phyloP scores from a whole-genome alignment of 257 asterid genomes.

The Penstemon davidsonii region DNA sequence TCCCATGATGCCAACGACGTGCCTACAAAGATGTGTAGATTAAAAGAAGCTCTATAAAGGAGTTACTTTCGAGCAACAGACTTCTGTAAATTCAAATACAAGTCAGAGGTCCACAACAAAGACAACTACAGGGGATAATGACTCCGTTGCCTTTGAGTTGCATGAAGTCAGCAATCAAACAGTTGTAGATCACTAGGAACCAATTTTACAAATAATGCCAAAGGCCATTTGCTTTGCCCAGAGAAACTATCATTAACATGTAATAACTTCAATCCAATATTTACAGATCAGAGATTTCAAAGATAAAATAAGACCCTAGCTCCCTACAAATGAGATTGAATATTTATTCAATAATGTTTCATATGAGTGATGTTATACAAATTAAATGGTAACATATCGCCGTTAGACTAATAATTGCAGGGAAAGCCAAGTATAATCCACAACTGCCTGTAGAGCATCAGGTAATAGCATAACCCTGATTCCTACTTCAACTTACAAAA shows the following conservation, averaged over 20 bases:
- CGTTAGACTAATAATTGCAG: neutral
- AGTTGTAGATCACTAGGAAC: neutral
- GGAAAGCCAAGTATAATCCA: neutral
- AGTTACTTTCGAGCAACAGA: neutral
- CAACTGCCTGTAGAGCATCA: neutral
- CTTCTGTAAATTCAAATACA: neutral
- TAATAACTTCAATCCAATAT: neutral
- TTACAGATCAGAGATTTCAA: neutral
- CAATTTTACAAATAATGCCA: slow-evolving; percentile 1
- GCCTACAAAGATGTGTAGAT: slow-evolving; percentile 23
- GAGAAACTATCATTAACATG: neutral
- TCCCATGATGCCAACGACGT: slow-evolving; percentile 28
- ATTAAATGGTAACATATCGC: neutral
- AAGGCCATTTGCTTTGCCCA: neutral
- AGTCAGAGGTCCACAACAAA: neutral
- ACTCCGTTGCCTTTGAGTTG: neutral
- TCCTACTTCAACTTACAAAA: neutral
- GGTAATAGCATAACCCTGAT: neutral
- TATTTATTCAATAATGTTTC: neutral
- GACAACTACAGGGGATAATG: neutral
- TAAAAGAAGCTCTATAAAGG: neutral
- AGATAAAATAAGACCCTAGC: neutral
- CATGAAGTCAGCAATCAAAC: neutral
- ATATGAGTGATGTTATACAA: neutral
- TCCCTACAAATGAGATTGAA: neutral